Evolutionary conservation across 2,329 filamentous ascomycete genomes (phyloP).

Genomic region (Dactylonectria macrodidyma): DNA sequence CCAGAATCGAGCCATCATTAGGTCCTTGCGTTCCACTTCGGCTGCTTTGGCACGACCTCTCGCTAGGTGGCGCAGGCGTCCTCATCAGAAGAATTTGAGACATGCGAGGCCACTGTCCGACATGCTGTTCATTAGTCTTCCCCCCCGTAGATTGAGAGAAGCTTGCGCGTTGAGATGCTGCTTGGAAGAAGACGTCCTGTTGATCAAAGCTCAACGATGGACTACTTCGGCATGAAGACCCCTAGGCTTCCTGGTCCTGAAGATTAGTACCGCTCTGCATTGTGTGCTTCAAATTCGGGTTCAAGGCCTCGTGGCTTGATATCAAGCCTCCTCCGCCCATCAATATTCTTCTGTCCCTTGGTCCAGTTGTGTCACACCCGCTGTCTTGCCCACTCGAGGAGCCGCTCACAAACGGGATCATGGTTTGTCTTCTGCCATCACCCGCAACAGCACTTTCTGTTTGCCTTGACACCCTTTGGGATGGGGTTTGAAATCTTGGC

Average conservation of each 20-base stretch:
- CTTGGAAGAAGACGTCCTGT: constrained; percentile 12
- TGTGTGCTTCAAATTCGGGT: constrained; percentile 32
- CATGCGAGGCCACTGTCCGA: constrained; percentile 34
- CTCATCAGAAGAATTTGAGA: constrained; percentile 39
- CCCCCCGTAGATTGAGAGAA: not conserved
- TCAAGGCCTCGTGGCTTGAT: constrained; percentile 30
- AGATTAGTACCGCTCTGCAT: constrained; percentile 28
- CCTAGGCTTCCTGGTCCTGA: constrained; percentile 42
- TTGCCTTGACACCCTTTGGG: constrained; percentile 17
- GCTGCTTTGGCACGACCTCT: not conserved
- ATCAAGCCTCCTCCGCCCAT: constrained; percentile 23
- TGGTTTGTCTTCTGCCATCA: constrained; percentile 34
- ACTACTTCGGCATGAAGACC: constrained; percentile 29
- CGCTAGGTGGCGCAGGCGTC: constrained; percentile 34
- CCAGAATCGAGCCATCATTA: constrained; percentile 1
- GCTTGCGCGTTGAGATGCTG: constrained; percentile 4
- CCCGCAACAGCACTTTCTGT: constrained; percentile 6
- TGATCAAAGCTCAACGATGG: constrained; percentile 3
- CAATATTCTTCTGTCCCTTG: constrained; percentile 29
- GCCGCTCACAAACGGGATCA: constrained; percentile 27
- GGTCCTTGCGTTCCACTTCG: constrained; percentile 1
- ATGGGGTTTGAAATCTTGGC: constrained; percentile 20
- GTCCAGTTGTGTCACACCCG: constrained; percentile 30
- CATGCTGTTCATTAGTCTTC: constrained; percentile 13
- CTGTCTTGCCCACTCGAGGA: constrained; percentile 14